Conservation (phyloP, 768 basidiomycete species). For the Termitomyces sp. region DNA sequence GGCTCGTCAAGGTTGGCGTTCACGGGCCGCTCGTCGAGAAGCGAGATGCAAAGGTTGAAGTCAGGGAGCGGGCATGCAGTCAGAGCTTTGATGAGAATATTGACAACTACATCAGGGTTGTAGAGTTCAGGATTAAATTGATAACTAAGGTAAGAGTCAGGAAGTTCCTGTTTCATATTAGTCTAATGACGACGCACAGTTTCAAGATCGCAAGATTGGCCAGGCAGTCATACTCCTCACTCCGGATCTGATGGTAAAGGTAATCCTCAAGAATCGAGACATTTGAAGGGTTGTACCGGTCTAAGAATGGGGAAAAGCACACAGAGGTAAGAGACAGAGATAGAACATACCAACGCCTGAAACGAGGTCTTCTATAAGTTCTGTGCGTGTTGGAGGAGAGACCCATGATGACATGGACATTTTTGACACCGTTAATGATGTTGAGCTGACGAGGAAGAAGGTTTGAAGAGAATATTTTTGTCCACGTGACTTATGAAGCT, state of each 20-base stretch:
- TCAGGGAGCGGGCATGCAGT: constrained; percentile 84
- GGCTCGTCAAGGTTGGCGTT: constrained; percentile 65
- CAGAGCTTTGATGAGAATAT: constrained; percentile 91
- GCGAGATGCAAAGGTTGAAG: constrained; percentile 89
- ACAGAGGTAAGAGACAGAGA: neutral
- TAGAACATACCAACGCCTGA: constrained; percentile 76
- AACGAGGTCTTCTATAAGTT: constrained; percentile 86
- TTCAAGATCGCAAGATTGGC: constrained; percentile 95
- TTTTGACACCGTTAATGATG: neutral
- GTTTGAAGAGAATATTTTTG: constrained; percentile 23
- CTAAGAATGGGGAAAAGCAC: constrained; percentile 33
- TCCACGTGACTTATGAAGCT: constrained; percentile 13
- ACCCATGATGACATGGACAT: constrained; percentile 74
- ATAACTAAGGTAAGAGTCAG: constrained; percentile 49
- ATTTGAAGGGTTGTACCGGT: constrained; percentile 97
- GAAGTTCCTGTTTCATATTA: neutral
- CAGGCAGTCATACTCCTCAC: constrained; percentile 89
- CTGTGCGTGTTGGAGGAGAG: constrained; percentile 71
- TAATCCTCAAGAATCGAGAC: constrained; percentile 94
- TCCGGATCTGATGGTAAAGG: constrained; percentile 89
- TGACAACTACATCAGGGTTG: constrained; percentile 89
- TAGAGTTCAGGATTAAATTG: constrained; percentile 94
- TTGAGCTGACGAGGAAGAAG: neutral
- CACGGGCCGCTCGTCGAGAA: constrained; percentile 72
- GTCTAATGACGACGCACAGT: constrained; percentile 48